These are phyloP conservation scores for Eucalyptus curtisii DNA, from an alignment of 345 rosid genomes.

Conservation along the genomic window DNA sequence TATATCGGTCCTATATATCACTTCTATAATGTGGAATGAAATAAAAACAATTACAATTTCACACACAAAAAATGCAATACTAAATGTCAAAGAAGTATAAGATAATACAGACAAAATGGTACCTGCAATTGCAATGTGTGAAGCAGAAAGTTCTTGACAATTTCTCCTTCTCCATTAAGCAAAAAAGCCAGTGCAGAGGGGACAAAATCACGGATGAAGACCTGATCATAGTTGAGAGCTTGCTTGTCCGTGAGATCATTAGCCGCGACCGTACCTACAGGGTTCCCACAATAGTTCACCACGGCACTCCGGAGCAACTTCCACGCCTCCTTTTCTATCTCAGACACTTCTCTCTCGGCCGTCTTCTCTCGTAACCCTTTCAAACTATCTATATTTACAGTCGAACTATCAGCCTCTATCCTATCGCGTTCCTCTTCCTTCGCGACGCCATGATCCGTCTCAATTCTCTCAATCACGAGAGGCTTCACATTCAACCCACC, in stretches of 20 bases:
- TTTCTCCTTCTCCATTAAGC: slow-evolving; percentile 80
- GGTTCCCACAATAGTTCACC: slow-evolving; percentile 69
- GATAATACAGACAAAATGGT: background rate
- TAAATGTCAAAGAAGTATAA: background rate
- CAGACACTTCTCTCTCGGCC: slow-evolving; percentile 40
- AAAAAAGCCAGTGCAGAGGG: slow-evolving; percentile 89
- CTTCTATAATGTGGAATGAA: background rate
- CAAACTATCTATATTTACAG: slow-evolving; percentile 19
- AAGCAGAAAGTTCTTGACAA: slow-evolving; percentile 92
- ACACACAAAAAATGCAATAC: background rate
- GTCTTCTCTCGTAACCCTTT: slow-evolving; percentile 23
- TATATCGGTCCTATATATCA: background rate
- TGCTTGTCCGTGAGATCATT: slow-evolving; percentile 60
- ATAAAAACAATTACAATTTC: background rate
- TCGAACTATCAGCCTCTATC: slow-evolving; percentile 12
- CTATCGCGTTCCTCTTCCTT: slow-evolving; percentile 25
- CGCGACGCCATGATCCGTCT: slow-evolving; percentile 3
- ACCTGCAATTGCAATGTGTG: slow-evolving; percentile 95
- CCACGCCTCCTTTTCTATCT: slow-evolving; percentile 80
- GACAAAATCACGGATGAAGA: slow-evolving; percentile 93
- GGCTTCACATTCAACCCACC: slow-evolving; percentile 62
- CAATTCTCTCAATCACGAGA: slow-evolving; percentile 34
- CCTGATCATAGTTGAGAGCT: slow-evolving; percentile 83
- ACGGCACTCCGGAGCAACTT: slow-evolving; percentile 60
- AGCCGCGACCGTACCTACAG: slow-evolving; percentile 87